Conservation (phyloP, 768 basidiomycete species). For the Boletus rufocinnamomeus region DNA sequence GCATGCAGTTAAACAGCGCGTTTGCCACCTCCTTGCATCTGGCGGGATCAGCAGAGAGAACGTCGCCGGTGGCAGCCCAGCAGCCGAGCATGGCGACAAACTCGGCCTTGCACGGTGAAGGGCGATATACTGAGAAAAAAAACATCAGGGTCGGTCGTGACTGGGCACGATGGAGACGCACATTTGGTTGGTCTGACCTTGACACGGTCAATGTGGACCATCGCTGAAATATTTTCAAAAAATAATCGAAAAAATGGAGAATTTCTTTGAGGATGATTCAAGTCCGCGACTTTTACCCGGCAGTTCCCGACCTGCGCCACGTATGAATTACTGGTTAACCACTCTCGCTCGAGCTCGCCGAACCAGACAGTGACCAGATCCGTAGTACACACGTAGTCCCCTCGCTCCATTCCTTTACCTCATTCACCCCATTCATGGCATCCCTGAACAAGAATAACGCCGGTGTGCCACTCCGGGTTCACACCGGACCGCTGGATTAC, state of each 20-base stretch:
- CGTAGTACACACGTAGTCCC: neutral
- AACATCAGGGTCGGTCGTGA: neutral
- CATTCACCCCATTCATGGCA: constrained; percentile 35
- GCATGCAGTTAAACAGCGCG: constrained; percentile 78
- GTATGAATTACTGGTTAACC: neutral
- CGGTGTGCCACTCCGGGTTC: constrained; percentile 46
- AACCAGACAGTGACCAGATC: constrained; percentile 3
- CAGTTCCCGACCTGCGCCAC: constrained; percentile 19
- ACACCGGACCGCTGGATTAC: neutral
- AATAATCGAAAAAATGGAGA: neutral
- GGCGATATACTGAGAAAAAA: constrained; percentile 9
- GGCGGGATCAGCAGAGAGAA: constrained; percentile 46
- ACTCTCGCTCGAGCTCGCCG: neutral
- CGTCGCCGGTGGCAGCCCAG: constrained; percentile 76
- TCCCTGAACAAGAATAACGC: constrained; percentile 90
- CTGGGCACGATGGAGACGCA: constrained; percentile 34
- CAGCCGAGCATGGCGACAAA: constrained; percentile 81
- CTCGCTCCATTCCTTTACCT: neutral
- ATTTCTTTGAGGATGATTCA: neutral
- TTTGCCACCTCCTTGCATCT: constrained; percentile 62
- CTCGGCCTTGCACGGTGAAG: constrained; percentile 42
- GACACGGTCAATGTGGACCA: constrained; percentile 76
- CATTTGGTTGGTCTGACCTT: constrained; percentile 80
- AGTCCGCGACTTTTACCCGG: constrained; percentile 18
- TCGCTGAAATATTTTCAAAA: constrained; percentile 11